phyloP scores from a whole-genome alignment of 2,329 filamentous ascomycete genomes.

The Hawksworthiomyces lignivorus region DNA sequence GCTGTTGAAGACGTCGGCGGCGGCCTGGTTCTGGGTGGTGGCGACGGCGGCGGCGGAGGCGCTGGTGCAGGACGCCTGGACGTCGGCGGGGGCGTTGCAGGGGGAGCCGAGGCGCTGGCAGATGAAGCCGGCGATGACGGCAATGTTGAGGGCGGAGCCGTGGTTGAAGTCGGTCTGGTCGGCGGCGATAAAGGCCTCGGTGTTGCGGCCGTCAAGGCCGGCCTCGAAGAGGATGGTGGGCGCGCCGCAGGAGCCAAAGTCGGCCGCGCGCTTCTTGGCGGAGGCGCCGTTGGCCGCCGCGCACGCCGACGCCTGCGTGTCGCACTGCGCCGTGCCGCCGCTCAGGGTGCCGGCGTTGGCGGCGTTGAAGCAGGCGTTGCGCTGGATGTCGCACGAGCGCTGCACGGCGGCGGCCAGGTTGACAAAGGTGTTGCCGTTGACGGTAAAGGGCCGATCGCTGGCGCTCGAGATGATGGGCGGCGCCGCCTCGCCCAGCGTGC shows the following conservation, averaged over 20 bases:
- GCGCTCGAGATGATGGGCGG: too few species aligned
- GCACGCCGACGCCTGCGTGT: too few species aligned
- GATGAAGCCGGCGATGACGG: conserved; percentile 40
- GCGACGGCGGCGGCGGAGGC: conserved; percentile 21
- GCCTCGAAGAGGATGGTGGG: conserved; percentile 34
- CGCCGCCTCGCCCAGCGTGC: too few species aligned
- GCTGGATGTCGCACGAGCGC: too few species aligned
- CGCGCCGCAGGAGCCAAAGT: conserved; percentile 33
- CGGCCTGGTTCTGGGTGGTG: conserved; percentile 23
- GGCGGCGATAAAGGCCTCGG: conserved; percentile 33
- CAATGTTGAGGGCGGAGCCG: conserved; percentile 38
- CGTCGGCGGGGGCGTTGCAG: conserved; percentile 25
- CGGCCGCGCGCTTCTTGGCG: conserved; percentile 8
- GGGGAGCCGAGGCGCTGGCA: conserved; percentile 31
- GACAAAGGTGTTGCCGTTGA: too few species aligned
- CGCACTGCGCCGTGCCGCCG: too few species aligned
- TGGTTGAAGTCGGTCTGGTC: conserved; percentile 36
- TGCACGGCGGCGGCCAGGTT: too few species aligned
- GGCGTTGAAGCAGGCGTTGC: too few species aligned
- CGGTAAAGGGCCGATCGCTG: too few species aligned
- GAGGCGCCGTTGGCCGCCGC: too few species aligned
- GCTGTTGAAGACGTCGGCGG: conserved; percentile 27
- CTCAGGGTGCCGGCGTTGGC: too few species aligned
- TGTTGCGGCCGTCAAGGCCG: conserved; percentile 36
- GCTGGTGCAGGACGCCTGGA: conserved; percentile 19